These are phyloP conservation scores for Pascua sp. DNA, from an alignment of 1,284 basidiomycete genomes.

Conservation along the genomic window DNA sequence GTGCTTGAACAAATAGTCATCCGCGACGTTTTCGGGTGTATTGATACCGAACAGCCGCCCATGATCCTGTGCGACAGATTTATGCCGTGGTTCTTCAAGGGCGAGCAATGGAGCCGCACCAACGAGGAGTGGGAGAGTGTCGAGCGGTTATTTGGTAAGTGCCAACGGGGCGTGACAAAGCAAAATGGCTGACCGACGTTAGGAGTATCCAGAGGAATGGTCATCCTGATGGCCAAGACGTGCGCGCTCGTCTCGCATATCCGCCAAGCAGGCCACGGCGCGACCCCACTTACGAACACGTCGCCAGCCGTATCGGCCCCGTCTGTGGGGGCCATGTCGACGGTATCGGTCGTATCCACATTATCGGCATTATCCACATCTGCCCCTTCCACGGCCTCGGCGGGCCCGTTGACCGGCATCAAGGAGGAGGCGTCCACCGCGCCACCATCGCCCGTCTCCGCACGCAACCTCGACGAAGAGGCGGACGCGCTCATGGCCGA, in stretches of 20 bases:
- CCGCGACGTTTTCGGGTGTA: conserved; percentile 42
- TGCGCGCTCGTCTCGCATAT: conserved; percentile 27
- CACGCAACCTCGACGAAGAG: conserved; percentile 3
- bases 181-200: not conserved
- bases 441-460: not conserved
- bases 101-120: conserved; percentile 28
- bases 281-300: not conserved
- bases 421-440: not conserved
- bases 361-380: not conserved
- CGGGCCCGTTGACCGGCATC: not conserved
- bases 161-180: no score
- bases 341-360: not conserved
- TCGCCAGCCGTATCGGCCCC: not conserved
- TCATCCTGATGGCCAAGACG: conserved; percentile 14
- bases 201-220: not conserved
- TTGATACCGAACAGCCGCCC: conserved; percentile 39
- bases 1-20: conserved; percentile 42
- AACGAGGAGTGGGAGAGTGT: conserved; percentile 41
- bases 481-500: conserved; percentile 36
- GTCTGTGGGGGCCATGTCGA: not conserved
- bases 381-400: not conserved
- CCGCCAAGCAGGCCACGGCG: conserved; percentile 3
- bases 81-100: conserved; percentile 40
- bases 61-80: conserved; percentile 34
- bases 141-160: conserved; percentile 40